Evolutionary conservation across 306 rosid species (phyloP).

Genomic region (Lotus japonicus): DNA sequence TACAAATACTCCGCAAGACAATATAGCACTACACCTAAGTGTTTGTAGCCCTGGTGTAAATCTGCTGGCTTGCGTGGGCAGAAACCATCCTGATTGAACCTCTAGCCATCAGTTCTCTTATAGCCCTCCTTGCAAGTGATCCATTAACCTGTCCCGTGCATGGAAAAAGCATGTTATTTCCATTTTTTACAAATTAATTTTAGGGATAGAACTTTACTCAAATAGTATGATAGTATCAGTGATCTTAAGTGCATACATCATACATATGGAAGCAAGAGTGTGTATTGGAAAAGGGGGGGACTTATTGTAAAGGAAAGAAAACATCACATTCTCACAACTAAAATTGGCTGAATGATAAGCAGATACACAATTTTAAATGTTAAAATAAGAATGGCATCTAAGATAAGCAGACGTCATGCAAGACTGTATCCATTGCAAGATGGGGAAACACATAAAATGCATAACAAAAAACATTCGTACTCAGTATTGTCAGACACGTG

Average conservation of each 20-base stretch:
- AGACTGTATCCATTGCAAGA: background rate
- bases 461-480: background rate
- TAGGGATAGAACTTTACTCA: background rate
- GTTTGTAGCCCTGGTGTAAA: slow-evolving; percentile 66
- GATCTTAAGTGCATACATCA: background rate
- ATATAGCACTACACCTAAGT: slow-evolving; percentile 25
- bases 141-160: slow-evolving; percentile 45
- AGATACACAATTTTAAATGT: background rate
- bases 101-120: slow-evolving; percentile 57
- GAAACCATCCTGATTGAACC: slow-evolving; percentile 62
- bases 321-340: background rate
- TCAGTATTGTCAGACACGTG: background rate
- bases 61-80: slow-evolving; percentile 61
- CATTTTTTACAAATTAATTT: background rate
- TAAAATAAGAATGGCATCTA: background rate
- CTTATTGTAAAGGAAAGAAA: background rate
- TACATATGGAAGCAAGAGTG: background rate
- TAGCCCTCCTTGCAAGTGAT: slow-evolving; percentile 62
- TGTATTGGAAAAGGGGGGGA: background rate
- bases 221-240: background rate
- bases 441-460: background rate
- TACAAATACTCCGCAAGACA: slow-evolving; percentile 2
- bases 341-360: too few species aligned
- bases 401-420: background rate
- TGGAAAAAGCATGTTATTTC: background rate